Evolutionary conservation across 371 early-diverging fungal genomes (phyloP).

Genomic region (Lichtheimia hyalospora): DNA sequence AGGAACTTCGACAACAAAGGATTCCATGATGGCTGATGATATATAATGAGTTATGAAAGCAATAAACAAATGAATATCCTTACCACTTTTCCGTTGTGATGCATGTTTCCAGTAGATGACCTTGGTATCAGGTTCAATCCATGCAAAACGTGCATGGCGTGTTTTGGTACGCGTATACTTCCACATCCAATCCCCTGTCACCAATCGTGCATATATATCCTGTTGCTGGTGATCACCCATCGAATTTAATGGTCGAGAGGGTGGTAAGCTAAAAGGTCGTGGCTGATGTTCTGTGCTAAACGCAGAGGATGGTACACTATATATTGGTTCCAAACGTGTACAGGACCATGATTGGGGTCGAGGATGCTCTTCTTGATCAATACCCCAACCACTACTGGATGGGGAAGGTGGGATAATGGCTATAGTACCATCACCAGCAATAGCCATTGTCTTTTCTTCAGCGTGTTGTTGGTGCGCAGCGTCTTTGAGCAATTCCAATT

Average conservation of each 20-base stretch:
- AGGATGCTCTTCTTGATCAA: background rate
- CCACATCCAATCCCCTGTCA: slow-evolving; percentile 16
- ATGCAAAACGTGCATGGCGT: slow-evolving; percentile 12
- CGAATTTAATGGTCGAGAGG: too few relatives aligned
- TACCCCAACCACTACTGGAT: background rate
- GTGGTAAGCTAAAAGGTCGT: too few relatives aligned
- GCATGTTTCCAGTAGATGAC: slow-evolving; percentile 9
- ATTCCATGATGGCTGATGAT: slow-evolving; percentile 4
- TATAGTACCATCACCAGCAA: too few relatives aligned
- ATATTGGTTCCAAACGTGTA: too few relatives aligned
- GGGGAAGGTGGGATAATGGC: too few relatives aligned
- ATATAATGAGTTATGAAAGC: background rate
- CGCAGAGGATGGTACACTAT: too few relatives aligned
- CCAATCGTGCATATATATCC: too few relatives aligned
- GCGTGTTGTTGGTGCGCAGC: background rate
- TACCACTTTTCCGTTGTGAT: background rate
- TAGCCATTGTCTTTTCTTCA: background rate
- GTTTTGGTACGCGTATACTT: slow-evolving; percentile 12
- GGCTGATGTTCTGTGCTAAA: too few relatives aligned
- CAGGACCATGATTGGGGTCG: too few relatives aligned
- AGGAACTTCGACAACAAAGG: slow-evolving; percentile 6
- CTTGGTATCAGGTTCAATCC: slow-evolving; percentile 9
- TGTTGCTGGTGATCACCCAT: too few relatives aligned
- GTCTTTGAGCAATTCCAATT: slow-evolving; percentile 13
- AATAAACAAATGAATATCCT: background rate